phyloP scores from a whole-genome alignment of 2,329 filamentous ascomycete genomes.

The Trichoderma brevicompactum region DNA sequence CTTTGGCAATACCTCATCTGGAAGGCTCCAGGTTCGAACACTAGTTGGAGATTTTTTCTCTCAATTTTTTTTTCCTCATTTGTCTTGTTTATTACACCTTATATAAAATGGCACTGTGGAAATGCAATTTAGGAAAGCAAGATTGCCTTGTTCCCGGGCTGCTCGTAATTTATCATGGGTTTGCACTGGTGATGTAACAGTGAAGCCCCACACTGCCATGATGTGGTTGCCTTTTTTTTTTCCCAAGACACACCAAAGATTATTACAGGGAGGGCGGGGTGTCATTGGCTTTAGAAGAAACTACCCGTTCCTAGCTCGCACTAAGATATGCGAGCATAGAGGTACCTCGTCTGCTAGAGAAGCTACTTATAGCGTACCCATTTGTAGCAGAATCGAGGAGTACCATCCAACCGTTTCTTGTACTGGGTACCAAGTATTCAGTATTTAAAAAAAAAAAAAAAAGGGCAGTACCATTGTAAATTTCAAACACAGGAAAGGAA shows the following conservation, averaged over 20 bases:
- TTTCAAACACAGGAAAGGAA: background rate
- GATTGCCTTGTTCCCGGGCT: background rate
- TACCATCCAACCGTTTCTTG: no score
- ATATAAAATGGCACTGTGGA: background rate
- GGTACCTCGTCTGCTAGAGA: no score
- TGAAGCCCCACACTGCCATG: background rate
- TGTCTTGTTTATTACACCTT: background rate
- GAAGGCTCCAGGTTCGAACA: conserved; percentile 48
- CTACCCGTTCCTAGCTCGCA: no score
- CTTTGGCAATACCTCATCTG: conserved; percentile 53
- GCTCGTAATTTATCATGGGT: background rate
- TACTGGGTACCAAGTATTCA: background rate
- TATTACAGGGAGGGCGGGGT: no score
- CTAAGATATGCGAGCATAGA: no score
- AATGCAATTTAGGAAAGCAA: background rate
- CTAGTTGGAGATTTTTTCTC: conserved; percentile 32
- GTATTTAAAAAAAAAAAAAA: background rate
- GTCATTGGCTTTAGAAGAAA: no score
- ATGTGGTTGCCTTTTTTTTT: background rate
- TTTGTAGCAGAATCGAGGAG: no score
- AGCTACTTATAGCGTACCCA: no score
- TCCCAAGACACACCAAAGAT: no score
- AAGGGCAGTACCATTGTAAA: background rate
- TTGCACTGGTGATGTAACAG: background rate
- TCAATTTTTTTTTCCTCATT: conserved; percentile 11